Percentiles rank a stretch among this genome's conserved stretches.
Evolutionary conservation across 169 alveolate species (phyloP).

Genomic region (Eimeria tenella): DNA sequence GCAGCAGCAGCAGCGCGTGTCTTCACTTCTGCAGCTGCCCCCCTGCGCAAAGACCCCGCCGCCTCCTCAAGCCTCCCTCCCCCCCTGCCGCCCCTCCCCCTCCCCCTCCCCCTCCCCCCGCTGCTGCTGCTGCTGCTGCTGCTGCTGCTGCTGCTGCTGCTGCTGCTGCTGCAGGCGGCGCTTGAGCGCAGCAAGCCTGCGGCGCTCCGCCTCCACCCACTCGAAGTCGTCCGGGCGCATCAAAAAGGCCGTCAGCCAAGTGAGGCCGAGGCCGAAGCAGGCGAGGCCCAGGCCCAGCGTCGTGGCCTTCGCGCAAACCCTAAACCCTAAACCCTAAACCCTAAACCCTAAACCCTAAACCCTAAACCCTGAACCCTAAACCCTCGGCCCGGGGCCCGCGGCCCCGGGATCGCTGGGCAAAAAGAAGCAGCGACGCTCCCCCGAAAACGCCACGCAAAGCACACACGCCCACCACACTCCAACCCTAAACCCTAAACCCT

Average conservation of each 20-base stretch:
- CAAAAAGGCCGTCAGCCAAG: constrained; percentile 57
- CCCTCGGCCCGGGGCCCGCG: too few relatives aligned
- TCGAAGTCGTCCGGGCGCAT: constrained; percentile 81
- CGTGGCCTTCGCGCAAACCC: constrained; percentile 12
- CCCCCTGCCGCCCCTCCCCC: not conserved
- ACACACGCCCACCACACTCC: too few relatives aligned
- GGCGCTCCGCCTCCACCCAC: constrained; percentile 79
- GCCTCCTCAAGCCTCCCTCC: not conserved
- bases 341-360: constrained; percentile 1
- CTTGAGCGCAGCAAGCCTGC: constrained; percentile 55
- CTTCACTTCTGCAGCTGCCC: too few relatives aligned
- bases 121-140: not conserved
- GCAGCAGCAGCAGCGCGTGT: too few relatives aligned
- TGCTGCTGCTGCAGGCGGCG: not conserved
- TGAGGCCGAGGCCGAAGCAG: constrained; percentile 35
- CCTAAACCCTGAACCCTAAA: constrained; percentile 4
- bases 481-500: too few relatives aligned
- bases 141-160: not conserved
- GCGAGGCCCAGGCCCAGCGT: constrained; percentile 38
- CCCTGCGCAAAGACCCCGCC: not conserved
- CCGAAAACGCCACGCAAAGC: too few relatives aligned
- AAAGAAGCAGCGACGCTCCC: too few relatives aligned
- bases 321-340: not conserved
- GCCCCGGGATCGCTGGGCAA: too few relatives aligned
- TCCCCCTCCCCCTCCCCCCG: not conserved